Conservation (phyloP, 1,284 basidiomycete species). For the Mycosarcoma maydis region DNA sequence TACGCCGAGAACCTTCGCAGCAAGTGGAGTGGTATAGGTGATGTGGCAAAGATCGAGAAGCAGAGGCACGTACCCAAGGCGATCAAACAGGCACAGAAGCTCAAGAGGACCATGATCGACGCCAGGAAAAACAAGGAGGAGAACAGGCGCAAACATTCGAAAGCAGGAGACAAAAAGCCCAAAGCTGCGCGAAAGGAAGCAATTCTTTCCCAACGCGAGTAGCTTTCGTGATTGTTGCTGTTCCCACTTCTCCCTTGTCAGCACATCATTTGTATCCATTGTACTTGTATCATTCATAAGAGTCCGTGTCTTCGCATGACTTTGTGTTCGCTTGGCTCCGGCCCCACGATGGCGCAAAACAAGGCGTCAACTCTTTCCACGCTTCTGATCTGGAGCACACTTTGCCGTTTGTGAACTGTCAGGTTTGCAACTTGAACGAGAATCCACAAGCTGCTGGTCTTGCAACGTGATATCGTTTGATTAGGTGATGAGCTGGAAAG, state of each 20-base stretch:
- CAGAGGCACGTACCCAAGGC: constrained; percentile 88
- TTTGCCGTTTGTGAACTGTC: no score
- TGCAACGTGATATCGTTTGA: no score
- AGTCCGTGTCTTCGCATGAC: not conserved
- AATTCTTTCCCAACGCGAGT: constrained; percentile 45
- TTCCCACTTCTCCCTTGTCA: not conserved
- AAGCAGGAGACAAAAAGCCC: constrained; percentile 85
- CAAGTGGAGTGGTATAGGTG: constrained; percentile 78
- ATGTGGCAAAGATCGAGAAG: constrained; percentile 83
- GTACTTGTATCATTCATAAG: constrained; percentile 28
- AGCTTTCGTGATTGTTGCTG: not conserved
- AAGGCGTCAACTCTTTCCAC: no score
- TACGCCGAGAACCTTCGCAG: constrained; percentile 88
- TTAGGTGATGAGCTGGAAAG: not conserved
- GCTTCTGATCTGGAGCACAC: no score
- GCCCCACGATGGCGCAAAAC: no score
- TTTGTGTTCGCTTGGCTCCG: no score
- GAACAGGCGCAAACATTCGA: constrained; percentile 75
- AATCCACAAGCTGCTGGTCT: not conserved
- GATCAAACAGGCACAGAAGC: constrained; percentile 84
- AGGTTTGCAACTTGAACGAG: no score
- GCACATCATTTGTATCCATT: constrained; percentile 11
- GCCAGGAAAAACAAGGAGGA: constrained; percentile 91
- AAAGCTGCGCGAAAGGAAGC: constrained; percentile 82
- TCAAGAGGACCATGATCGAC: constrained; percentile 93